These are phyloP conservation scores for Cystobasidiaceae sp. DNA, from an alignment of 1,284 basidiomycete genomes.

Conservation along the genomic window DNA sequence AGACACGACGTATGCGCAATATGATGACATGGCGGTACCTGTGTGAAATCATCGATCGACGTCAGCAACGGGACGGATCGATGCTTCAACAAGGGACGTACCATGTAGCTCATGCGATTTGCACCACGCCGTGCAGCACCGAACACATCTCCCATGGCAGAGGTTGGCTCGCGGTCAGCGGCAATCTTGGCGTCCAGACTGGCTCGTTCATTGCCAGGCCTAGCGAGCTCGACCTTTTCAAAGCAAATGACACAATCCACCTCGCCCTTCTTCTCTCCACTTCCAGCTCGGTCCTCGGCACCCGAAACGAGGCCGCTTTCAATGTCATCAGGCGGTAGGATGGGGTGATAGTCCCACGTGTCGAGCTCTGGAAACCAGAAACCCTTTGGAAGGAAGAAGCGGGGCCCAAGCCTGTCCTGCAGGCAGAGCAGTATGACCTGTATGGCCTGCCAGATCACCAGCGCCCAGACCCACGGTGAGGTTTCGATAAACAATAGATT, in stretches of 20 bases:
- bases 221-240: conserved; percentile 37
- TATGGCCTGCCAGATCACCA: conserved; percentile 37
- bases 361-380: conserved; percentile 32
- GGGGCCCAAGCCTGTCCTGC: conserved; percentile 41
- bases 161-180: neutral
- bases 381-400: conserved; percentile 42
- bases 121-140: conserved; percentile 12
- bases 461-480: conserved; percentile 40
- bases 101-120: conserved; percentile 30
- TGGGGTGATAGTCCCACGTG: conserved; percentile 46
- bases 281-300: neutral
- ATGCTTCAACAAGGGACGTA: neutral
- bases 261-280: conserved; percentile 7
- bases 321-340: conserved; percentile 32
- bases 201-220: conserved; percentile 16
- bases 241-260: conserved; percentile 46
- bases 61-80: neutral
- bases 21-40: conserved; percentile 44
- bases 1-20: conserved; percentile 42
- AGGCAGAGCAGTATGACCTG: conserved; percentile 42
- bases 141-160: conserved; percentile 24
- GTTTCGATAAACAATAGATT: conserved; percentile 44
- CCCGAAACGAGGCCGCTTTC: conserved; percentile 21
- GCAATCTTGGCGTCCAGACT: conserved; percentile 22
- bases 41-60: conserved; percentile 13